A percentile compares a stretch with the other conserved stretches of the same genome.
Conservation (phyloP, 2,329 filamentous ascomycete species). For the Plectosphaerella plurivora region DNA sequence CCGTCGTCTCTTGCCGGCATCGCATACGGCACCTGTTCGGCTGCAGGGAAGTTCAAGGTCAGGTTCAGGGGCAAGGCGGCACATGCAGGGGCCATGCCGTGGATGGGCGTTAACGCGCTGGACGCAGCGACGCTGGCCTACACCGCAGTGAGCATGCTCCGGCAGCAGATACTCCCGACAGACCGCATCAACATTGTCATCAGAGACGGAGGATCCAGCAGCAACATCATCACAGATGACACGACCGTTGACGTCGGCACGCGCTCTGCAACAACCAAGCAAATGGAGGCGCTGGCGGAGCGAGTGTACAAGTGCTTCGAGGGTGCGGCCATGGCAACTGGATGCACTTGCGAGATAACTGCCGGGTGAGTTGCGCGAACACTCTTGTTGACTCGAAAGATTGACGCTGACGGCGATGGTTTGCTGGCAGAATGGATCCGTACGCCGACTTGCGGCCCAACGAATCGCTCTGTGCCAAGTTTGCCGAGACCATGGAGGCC, state of each 20-base stretch:
- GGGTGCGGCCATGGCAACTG: constrained; percentile 26
- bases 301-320: constrained; percentile 26
- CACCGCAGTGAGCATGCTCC: constrained; percentile 24
- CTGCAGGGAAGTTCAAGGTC: not conserved
- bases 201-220: constrained; percentile 26
- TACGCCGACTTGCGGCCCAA: constrained; percentile 44
- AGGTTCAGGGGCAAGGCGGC: constrained; percentile 2
- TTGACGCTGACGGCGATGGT: not conserved
- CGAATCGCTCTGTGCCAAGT: constrained; percentile 35
- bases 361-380: constrained; percentile 19
- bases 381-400: not conserved
- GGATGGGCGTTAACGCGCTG: constrained; percentile 35
- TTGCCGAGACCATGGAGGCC: constrained; percentile 36
- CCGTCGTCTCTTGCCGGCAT: not conserved
- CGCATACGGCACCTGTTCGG: not conserved
- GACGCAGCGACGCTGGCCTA: constrained; percentile 27
- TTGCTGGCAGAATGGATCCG: constrained; percentile 20
- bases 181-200: constrained; percentile 33
- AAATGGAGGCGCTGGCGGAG: constrained; percentile 13
- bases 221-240: constrained; percentile 38
- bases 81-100: constrained; percentile 33
- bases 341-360: constrained; percentile 24
- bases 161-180: constrained; percentile 21
- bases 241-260: constrained; percentile 56
- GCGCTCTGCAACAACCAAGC: constrained; percentile 37